Evolutionary conservation across 176 grass and related monocot genomes (phyloP).

Genomic region (Guadua angustifolia): DNA sequence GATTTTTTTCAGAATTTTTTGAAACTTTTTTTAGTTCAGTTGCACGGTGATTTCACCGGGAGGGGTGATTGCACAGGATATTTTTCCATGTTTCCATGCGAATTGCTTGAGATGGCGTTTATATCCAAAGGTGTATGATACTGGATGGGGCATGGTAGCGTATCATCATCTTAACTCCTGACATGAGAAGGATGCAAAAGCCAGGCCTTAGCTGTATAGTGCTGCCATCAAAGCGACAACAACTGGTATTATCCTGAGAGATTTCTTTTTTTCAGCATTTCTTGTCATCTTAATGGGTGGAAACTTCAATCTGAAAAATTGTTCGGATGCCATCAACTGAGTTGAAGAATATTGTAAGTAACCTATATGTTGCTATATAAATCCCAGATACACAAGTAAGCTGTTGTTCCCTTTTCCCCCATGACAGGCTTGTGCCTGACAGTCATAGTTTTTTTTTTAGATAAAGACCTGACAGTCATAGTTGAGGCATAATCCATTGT

Average conservation of each 20-base stretch:
- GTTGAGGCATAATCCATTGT: not conserved
- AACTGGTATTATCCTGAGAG: conserved; percentile 8
- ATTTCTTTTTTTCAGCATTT: not conserved
- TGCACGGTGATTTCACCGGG: no score
- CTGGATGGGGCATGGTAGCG: conserved; percentile 4
- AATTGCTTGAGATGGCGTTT: not conserved
- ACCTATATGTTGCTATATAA: not conserved
- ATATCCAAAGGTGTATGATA: not conserved
- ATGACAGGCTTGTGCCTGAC: not conserved
- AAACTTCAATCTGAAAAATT: not conserved
- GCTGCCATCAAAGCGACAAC: conserved; percentile 15
- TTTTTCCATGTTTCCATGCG: no score
- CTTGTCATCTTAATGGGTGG: not conserved
- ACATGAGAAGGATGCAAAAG: conserved; percentile 23
- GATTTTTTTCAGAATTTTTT: no score
- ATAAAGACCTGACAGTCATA: no score
- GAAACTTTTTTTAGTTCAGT: no score
- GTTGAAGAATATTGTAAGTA: not conserved
- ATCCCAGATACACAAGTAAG: not conserved
- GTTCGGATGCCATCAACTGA: not conserved
- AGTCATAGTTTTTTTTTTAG: no score
- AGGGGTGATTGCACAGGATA: no score
- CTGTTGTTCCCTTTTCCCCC: not conserved
- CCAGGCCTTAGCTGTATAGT: not conserved
- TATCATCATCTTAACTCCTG: not conserved